Evolutionary conservation across 164 flowering plant genomes (phyloP).

Genomic region (Umbellularia californica): DNA sequence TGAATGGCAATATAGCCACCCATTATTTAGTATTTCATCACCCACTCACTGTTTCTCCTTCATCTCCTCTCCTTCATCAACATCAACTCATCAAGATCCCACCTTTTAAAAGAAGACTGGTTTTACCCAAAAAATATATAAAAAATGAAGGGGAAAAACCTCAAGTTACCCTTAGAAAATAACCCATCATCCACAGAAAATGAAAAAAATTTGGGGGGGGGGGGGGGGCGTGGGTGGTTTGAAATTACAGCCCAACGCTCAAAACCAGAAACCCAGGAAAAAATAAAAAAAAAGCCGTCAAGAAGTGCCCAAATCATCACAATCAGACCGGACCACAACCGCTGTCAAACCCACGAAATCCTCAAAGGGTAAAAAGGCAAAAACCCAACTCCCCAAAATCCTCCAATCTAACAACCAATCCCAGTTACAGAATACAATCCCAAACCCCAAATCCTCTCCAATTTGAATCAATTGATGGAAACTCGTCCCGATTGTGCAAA

Average conservation of each 20-base stretch:
- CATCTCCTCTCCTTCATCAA: slow-evolving; percentile 59
- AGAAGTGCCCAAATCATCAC: slow-evolving; percentile 18
- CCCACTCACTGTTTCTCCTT: slow-evolving; percentile 64
- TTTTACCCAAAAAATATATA: no score
- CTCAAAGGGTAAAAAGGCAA: background rate
- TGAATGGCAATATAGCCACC: no score
- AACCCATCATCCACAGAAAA: slow-evolving; percentile 13
- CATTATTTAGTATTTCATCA: no score
- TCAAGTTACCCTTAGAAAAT: slow-evolving; percentile 8
- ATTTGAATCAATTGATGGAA: slow-evolving; percentile 13
- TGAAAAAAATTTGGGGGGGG: no score
- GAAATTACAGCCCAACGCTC: slow-evolving; percentile 22
- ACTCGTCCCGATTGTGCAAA: slow-evolving; percentile 9
- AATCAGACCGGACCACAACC: slow-evolving; percentile 20
- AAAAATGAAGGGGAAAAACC: slow-evolving; percentile 8
- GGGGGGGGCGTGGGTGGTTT: no score
- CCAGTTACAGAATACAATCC: slow-evolving; percentile 1
- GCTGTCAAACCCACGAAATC: slow-evolving; percentile 19
- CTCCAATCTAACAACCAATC: background rate
- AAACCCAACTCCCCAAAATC: background rate
- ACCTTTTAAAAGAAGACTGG: background rate
- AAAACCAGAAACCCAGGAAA: slow-evolving; percentile 17
- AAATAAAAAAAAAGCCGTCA: slow-evolving; percentile 8
- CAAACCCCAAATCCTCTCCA: slow-evolving; percentile 2
- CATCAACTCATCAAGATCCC: slow-evolving; percentile 32